A percentile compares a stretch with the other conserved stretches of the same genome.
Conservation (phyloP, 106 monocot genomes). For the Allium sativum region DNA sequence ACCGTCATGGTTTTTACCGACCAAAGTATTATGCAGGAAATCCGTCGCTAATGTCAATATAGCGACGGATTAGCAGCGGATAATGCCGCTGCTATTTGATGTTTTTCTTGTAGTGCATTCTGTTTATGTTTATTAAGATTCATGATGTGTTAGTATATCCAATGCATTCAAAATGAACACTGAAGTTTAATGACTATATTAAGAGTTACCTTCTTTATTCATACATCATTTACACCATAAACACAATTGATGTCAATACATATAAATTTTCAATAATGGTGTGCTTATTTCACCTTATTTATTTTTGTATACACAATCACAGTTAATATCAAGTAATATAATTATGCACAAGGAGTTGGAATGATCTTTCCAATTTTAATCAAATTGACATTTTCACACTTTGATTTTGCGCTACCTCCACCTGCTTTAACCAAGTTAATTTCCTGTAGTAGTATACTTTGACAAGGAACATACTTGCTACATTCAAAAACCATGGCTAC, state of each 20-base stretch:
- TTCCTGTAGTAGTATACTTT: slow-evolving; percentile 27
- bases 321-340: not conserved
- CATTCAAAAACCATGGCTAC: slow-evolving; percentile 45
- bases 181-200: too few relatives aligned
- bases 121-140: too few relatives aligned
- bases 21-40: too few relatives aligned
- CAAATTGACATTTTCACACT: slow-evolving; percentile 26
- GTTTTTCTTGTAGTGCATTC: too few relatives aligned
- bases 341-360: slow-evolving; percentile 27
- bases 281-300: not conserved
- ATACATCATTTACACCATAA: not conserved
- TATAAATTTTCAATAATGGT: not conserved
- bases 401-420: slow-evolving; percentile 11
- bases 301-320: not conserved
- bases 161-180: too few relatives aligned
- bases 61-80: too few relatives aligned
- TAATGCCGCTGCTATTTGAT: too few relatives aligned
- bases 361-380: slow-evolving; percentile 16
- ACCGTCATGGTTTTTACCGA: too few relatives aligned
- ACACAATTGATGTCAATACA: not conserved
- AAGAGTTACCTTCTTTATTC: too few relatives aligned
- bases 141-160: too few relatives aligned
- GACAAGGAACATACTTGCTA: slow-evolving; percentile 38
- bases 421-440: slow-evolving; percentile 27
- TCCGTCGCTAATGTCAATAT: too few relatives aligned